These are phyloP conservation scores for Sclerotinia subarctica DNA, from an alignment of 2,329 filamentous ascomycete genomes.

Conservation along the genomic window DNA sequence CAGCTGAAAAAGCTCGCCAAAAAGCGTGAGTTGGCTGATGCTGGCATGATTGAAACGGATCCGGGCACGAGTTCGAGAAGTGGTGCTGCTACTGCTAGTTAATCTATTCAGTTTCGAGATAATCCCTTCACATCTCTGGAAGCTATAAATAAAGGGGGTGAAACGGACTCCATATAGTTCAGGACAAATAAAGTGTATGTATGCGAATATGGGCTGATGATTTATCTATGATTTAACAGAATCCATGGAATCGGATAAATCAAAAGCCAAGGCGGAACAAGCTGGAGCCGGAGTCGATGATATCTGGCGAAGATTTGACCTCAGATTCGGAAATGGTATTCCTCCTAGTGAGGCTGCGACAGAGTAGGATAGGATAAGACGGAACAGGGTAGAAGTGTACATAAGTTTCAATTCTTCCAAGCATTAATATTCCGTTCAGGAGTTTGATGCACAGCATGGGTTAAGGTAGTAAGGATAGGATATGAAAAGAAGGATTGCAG, in stretches of 20 bases:
- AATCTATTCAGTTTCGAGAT: not conserved
- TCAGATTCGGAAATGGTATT: not conserved
- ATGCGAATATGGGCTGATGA: too few species aligned
- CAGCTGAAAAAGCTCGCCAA: slow-evolving; percentile 3
- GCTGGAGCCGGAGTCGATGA: not conserved
- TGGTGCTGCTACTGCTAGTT: not conserved
- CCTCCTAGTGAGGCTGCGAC: not conserved
- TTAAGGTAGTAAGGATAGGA: too few species aligned
- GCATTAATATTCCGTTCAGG: too few species aligned
- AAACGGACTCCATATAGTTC: not conserved
- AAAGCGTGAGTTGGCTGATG: slow-evolving; percentile 12
- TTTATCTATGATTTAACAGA: not conserved
- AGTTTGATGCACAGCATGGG: too few species aligned
- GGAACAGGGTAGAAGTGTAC: not conserved
- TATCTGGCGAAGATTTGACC: not conserved
- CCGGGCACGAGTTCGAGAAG: not conserved
- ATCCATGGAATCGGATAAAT: too few species aligned
- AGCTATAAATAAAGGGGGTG: not conserved
- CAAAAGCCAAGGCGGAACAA: too few species aligned
- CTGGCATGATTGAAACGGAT: not conserved
- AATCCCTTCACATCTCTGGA: not conserved
- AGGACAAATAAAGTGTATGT: not conserved
- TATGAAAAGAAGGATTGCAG: too few species aligned
- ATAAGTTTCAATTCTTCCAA: not conserved
- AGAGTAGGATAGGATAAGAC: not conserved